Conservation (phyloP, 768 basidiomycete species). For the Boletus subcaerulescens region DNA sequence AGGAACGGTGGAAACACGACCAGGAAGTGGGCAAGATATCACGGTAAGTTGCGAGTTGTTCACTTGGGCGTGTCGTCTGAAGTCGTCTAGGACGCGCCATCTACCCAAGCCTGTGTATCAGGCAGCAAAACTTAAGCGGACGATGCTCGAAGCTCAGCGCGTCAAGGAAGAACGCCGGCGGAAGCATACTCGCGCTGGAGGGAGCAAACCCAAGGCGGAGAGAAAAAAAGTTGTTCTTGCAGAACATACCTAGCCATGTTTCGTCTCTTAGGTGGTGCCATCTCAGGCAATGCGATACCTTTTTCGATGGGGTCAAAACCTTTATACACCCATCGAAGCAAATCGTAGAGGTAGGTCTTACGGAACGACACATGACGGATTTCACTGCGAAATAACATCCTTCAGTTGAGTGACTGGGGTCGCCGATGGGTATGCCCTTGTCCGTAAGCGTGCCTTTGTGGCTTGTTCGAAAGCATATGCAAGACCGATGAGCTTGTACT, state of each 20-base stretch:
- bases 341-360: conserved; percentile 3
- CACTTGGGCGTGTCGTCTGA: conserved; percentile 1
- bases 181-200: conserved; percentile 83
- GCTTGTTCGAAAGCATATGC: conserved; percentile 68
- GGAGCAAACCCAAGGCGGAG: conserved; percentile 87
- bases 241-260: conserved; percentile 53
- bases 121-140: conserved; percentile 81
- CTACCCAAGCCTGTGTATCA: conserved; percentile 90
- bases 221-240: conserved; percentile 82
- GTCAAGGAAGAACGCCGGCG: conserved; percentile 93
- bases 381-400: conserved; percentile 30
- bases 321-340: conserved; percentile 1
- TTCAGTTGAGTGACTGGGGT: conserved; percentile 52
- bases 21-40: conserved; percentile 76
- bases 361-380: not conserved
- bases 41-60: conserved; percentile 49
- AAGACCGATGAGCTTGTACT: conserved; percentile 53
- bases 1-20: conserved; percentile 87
- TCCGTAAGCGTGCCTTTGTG: conserved; percentile 48
- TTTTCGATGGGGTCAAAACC: not conserved
- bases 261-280: conserved; percentile 11
- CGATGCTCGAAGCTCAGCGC: conserved; percentile 85
- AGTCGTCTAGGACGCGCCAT: conserved; percentile 59
- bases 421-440: conserved; percentile 49
- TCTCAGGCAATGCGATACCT: conserved; percentile 6